phyloP scores from a whole-genome alignment of 805 yeast genomes.

The Ogataea salicorniae region DNA sequence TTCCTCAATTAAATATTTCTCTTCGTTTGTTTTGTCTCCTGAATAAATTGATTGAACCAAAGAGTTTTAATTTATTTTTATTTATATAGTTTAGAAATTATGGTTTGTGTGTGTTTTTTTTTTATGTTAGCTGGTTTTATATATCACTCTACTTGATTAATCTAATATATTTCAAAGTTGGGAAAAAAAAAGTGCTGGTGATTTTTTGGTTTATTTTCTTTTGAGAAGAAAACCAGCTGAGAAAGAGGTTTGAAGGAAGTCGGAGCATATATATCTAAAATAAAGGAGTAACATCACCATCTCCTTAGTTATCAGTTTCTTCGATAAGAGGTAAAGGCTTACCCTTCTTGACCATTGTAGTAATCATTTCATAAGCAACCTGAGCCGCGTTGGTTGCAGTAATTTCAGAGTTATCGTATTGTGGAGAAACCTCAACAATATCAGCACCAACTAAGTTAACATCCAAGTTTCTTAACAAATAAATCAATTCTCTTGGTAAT shows the following conservation, averaged over 20 bases:
- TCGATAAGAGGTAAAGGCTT: slow-evolving; percentile 17
- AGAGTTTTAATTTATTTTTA: neutral
- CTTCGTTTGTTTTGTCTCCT: slow-evolving; percentile 40
- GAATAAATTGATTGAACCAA: slow-evolving; percentile 1
- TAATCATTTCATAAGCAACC: slow-evolving; percentile 62
- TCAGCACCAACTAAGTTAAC: slow-evolving; percentile 51
- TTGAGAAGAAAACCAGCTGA: no score
- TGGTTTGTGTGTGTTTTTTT: neutral
- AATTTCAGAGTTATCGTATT: slow-evolving; percentile 58
- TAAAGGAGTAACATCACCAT: no score
- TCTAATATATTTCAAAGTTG: neutral
- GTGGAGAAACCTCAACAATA: slow-evolving; percentile 57
- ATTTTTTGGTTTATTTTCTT: no score
- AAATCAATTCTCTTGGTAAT: slow-evolving; percentile 49
- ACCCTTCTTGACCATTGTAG: slow-evolving; percentile 65
- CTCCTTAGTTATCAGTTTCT: no score
- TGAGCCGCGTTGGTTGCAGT: slow-evolving; percentile 70
- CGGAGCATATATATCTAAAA: no score
- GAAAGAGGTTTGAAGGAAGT: no score
- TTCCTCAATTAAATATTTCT: slow-evolving; percentile 63
- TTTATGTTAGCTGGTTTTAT: neutral
- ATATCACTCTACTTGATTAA: neutral
- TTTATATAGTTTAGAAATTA: neutral
- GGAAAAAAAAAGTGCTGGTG: no score
- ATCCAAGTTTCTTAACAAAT: slow-evolving; percentile 42